Base-by-base conservation (phyloP, 768 basidiomycete genomes). In the Kwoniella botswanensis region DNA sequence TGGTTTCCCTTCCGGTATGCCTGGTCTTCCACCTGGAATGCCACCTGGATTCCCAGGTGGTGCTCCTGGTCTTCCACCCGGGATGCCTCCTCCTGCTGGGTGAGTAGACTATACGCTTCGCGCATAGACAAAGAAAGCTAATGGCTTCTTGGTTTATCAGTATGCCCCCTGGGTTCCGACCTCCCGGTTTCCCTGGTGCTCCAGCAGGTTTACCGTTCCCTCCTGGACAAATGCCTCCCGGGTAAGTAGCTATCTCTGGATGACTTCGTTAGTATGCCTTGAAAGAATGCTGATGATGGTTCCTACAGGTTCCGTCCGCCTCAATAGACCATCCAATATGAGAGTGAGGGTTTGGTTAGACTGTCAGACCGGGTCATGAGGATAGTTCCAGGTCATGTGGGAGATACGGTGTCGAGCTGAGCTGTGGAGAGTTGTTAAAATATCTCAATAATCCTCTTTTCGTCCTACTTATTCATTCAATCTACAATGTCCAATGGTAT, bases 11-110 rank as follows among this genome's bases (percentile, higher is more conserved):
- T 82, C 83, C 50, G 84, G 84, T 64, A 94, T 94, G 92, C 89
- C 91, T 29, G 92, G 92, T 13, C 89, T 91, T 44, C 93, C 93
- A 53, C 92, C 76, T 44, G 80, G 82, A 60, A 81, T 82, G 82
- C 82, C 82, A 21, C 82, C 82, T 68, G 82, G 82, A 64, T 80
- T 80, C 76, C 79, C 81, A 10, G 77, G 74, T 50, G 78, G 74
- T 50, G 57, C 81, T 41, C 76, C 73, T 46, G 76, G 74, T 64
- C 50, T 80, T 42, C 82, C 82, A 13, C 82, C 80, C n/a, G 82
- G 82, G 61, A 82, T 83, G 80, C 80, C 80, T 21, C 79, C 78
- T 70, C 71, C 73, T 26, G 73, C 65, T 50, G 80, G 80, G 80
- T 81, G 35, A 75, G 80, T 73, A 24, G n/a, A 12, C 41, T 60